Evolutionary conservation across 495 filamentous ascomycete genomes (phyloP), one percentile per base, ranked within the genome.

Genomic region (Articulospora tetracladia): DNA sequence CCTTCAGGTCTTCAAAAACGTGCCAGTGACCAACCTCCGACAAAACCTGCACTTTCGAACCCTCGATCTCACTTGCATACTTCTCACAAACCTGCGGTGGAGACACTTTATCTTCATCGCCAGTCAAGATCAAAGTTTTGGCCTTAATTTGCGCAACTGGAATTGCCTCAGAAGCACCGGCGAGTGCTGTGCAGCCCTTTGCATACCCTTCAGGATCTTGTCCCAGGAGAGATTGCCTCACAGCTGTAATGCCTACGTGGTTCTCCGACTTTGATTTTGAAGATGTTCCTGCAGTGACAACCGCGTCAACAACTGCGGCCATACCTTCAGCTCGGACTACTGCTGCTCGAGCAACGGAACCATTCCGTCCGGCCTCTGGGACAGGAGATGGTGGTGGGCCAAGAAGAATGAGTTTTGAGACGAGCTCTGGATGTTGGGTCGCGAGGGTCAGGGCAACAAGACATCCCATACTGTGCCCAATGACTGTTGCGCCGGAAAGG

Each of bases 161-260:
- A 30, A 68, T 57, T 22, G 57, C 49, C 15, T 55, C 53, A 17
- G 67, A 70, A 6, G 74, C 70, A 7, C 72, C 62, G 26, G 79
- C 78, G 32, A 82, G 69, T 13, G 80, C 79, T 13, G 73, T 68
- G 55, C 79, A 83, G 0, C 72, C 78, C 61, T 83, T 84, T 0
- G 79, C 79, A 63, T 82, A 84, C 11, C 77, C 79, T 59, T 84
- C 80, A 1, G 79, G 73, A 58, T 78, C 73, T 56, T 78, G 77
- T 0, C 71, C 62, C 0, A 78, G 65, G 17, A 83, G 64, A 34
- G 72, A 78, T 48, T 70, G 62, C 22, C 76, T 68, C 12, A 73
- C 69, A 3, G 78, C 75, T 15, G 73, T 67, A 32, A 74, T 46
- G 22, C 66, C 70, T 7, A 83, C 53, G 0, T 72, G 66, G 7